Conservation (phyloP, 1,284 basidiomycete genomes). For the Rhodotorula sp. region DNA sequence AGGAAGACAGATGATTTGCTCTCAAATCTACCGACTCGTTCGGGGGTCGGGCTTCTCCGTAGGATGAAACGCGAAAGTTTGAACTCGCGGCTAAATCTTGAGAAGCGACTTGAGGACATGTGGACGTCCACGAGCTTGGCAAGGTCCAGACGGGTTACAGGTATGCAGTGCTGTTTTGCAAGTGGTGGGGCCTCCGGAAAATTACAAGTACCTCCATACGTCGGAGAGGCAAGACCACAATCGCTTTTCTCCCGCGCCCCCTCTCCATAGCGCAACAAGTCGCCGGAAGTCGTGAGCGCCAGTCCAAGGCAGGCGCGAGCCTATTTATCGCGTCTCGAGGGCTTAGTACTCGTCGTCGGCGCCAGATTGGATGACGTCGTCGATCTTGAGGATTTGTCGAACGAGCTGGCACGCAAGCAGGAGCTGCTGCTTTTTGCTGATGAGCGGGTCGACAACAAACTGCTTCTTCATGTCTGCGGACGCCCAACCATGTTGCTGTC, state of each 20-base stretch:
- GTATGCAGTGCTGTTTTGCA: constrained; percentile 1
- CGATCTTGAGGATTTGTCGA: constrained; percentile 49
- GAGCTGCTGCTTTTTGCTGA: constrained; percentile 96
- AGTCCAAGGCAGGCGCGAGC: background rate
- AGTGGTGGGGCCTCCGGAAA: background rate
- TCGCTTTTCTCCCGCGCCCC: no score
- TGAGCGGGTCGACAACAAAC: constrained; percentile 93
- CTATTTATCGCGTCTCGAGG: background rate
- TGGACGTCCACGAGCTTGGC: no score
- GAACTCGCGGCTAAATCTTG: no score
- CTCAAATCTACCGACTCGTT: no score
- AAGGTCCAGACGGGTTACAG: background rate
- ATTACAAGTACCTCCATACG: background rate
- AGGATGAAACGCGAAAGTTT: no score
- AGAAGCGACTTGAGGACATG: no score
- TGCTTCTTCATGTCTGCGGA: constrained; percentile 90
- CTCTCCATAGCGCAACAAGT: no score
- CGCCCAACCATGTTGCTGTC: background rate
- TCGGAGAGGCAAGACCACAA: no score
- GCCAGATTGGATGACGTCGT: constrained; percentile 35
- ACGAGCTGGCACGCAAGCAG: constrained; percentile 90
- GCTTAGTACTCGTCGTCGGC: background rate
- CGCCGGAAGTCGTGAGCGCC: no score
- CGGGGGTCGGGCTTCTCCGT: no score
- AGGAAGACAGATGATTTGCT: background rate